Base-by-base conservation (phyloP, 306 rosid genomes). In the Acacia acuminata region DNA sequence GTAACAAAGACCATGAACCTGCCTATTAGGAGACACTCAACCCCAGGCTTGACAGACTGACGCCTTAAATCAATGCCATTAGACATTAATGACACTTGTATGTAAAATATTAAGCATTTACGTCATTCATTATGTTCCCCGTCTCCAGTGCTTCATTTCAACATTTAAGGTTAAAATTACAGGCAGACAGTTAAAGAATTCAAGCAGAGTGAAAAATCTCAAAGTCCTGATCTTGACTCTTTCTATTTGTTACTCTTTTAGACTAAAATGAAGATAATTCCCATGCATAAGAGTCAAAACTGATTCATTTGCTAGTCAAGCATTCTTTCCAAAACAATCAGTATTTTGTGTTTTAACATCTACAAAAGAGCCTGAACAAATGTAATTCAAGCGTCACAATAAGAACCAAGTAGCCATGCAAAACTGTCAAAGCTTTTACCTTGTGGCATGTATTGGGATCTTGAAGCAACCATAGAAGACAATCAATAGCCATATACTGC, bases 401-500 rank as follows among this genome's bases (percentile, higher is more conserved):
- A 65, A 40, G 36, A 79, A 76, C 30, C 22, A 75, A 17, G 58
- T 67, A 72, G 27, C 42, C 70, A 79, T n/a, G 70, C 30, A 43
- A 66, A 58, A 77, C 19, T 34, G 76, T 19, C 51, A 77, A 79
- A 63, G 20, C 66, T 50, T 72, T 71, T 83, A 96, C 99, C 97
- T 92, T 96, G 76, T 85, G 98, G 72, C 94, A 90, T 72, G 97
- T 91, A 79, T 83, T 92, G 47, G 94, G 91, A 84, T 96, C 98
- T 87, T 94, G 97, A 83, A 96, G 94, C 82, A 96, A 72, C 98
- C 99, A 91, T 65, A 96, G 89, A 84, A 96, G 99, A 85, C 99
- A 96, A 78, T 96, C 99, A 81, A 96, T 90, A 44, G 98, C 94
- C 99, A 96, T 96, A 85, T 93, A 96, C 80, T 96, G 99, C 99